phyloP scores from a whole-genome alignment of 345 rosid genomes.

The Citrus reticulata region DNA sequence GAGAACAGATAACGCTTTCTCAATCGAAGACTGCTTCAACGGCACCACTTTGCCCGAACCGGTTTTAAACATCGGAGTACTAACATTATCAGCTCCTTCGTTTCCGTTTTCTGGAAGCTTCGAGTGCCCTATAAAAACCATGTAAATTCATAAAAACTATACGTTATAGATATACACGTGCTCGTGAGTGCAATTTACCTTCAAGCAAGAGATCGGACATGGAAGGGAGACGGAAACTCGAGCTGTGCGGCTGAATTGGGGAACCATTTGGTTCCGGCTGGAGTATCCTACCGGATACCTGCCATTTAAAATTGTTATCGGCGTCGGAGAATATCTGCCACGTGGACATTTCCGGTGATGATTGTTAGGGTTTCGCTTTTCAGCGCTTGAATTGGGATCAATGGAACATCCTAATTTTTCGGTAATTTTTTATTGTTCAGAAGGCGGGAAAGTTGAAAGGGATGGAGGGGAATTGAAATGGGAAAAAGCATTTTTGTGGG shows the following conservation, averaged over 20 bases:
- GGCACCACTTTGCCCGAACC: conserved; percentile 63
- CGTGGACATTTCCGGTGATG: conserved; percentile 53
- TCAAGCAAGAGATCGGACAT: conserved; percentile 63
- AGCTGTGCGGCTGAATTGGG: conserved; percentile 14
- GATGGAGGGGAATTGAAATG: background rate
- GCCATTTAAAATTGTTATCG: conserved; percentile 58
- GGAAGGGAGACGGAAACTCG: conserved; percentile 45
- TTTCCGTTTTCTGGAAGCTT: conserved; percentile 36
- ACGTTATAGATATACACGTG: background rate
- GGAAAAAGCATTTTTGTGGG: background rate
- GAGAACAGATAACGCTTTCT: conserved; percentile 58
- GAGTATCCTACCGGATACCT: conserved; percentile 33
- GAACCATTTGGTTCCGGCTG: conserved; percentile 15
- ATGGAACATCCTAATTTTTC: background rate
- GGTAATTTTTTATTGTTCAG: background rate
- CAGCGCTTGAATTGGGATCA: background rate
- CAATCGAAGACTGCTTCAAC: conserved; percentile 58
- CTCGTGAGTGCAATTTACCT: conserved; percentile 32
- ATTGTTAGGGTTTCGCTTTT: background rate
- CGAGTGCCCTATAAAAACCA: conserved; percentile 32
- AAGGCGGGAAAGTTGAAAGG: conserved; percentile 22
- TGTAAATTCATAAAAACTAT: background rate
- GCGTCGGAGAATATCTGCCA: conserved; percentile 60
- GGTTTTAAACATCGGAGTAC: conserved; percentile 51
- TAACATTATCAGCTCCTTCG: conserved; percentile 15